Percentiles rank a stretch among this genome's conserved stretches.
Conservation (phyloP, 139 green algal species). For the Chlamydomonas sp. region DNA sequence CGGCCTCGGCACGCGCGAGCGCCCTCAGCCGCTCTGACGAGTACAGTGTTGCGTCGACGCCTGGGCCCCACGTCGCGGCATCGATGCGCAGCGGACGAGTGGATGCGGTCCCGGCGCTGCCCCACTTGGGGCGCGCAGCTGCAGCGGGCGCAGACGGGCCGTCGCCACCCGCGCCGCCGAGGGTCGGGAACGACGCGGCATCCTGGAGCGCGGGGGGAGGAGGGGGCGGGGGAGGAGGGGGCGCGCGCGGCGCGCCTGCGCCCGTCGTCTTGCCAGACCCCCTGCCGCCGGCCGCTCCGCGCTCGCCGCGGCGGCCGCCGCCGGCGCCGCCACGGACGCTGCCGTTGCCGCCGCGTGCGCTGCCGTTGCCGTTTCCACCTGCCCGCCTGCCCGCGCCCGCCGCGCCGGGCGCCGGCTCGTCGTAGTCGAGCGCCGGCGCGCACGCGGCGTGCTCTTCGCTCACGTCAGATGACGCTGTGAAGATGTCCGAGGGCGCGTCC, state of each 20-base stretch:
- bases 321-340: not conserved
- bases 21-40: too few species aligned
- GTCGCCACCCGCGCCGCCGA: not conserved
- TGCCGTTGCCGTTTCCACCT: not conserved
- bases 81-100: slow-evolving; percentile 1
- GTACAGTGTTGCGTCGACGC: too few species aligned
- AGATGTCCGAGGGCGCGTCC: not conserved
- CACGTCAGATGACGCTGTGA: slow-evolving; percentile 6
- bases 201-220: not conserved
- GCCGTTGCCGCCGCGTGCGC: not conserved
- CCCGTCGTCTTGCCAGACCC: not conserved
- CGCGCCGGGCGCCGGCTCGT: not conserved
- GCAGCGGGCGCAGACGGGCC: not conserved
- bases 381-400: not conserved
- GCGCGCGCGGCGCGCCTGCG: not conserved
- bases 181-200: not conserved
- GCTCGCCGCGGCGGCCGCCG: not conserved
- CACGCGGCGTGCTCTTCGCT: not conserved
- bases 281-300: not conserved
- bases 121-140: not conserved
- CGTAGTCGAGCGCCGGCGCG: too few species aligned
- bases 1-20: too few species aligned
- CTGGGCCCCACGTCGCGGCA: not conserved
- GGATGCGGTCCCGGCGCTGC: not conserved
- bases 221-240: not conserved